phyloP scores from a whole-genome alignment of 257 asterid genomes.

The Cynanchum wilfordii region DNA sequence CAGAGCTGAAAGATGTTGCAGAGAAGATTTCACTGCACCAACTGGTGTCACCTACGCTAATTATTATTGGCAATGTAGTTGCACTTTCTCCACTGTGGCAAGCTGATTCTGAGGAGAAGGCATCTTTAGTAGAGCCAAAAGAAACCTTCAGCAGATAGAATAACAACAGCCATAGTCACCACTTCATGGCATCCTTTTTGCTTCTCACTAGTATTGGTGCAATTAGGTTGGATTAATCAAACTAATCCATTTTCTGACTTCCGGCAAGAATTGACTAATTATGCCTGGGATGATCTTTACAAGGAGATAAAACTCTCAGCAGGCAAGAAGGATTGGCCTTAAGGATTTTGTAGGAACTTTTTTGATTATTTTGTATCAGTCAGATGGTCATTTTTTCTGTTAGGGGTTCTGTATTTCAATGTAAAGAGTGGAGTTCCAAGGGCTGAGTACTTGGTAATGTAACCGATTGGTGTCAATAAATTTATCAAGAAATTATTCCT shows the following conservation, averaged over 20 bases:
- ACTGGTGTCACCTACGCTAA: constrained; percentile 71
- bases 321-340: neutral
- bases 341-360: neutral
- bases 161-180: neutral
- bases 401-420: neutral
- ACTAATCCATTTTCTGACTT: too few relatives aligned
- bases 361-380: neutral
- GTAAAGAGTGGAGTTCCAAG: neutral
- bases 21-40: constrained; percentile 47
- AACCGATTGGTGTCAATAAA: neutral
- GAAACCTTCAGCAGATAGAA: constrained; percentile 14
- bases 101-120: constrained; percentile 27
- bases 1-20: constrained; percentile 65
- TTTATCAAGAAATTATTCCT: neutral
- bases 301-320: neutral
- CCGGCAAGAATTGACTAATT: neutral
- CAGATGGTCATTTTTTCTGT: neutral
- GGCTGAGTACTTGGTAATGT: neutral
- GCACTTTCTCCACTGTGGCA: constrained; percentile 82
- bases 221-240: neutral
- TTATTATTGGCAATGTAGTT: constrained; percentile 78
- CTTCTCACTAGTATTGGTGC: neutral
- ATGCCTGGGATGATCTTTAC: too few relatives aligned
- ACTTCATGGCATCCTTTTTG: neutral
- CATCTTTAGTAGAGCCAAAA: constrained; percentile 39